Percentiles rank a stretch among this genome's conserved stretches.
phyloP scores from a whole-genome alignment of 805 yeast genomes.

The Nakazawaea molendinolei region DNA sequence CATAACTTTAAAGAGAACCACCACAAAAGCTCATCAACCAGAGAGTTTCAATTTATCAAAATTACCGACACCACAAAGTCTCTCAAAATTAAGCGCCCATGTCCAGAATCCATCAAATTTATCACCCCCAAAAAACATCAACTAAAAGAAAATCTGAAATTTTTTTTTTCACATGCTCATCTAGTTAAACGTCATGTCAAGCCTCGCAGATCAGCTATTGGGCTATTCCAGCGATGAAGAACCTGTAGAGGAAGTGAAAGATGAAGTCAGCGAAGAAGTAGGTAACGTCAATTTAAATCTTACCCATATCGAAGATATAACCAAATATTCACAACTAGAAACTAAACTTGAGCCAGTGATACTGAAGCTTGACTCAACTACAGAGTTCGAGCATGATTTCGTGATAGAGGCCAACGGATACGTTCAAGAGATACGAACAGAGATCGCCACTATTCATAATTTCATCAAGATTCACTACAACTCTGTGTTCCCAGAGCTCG shows the following conservation, averaged over 20 bases:
- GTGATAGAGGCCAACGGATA: conserved; percentile 47
- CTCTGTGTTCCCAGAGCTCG: conserved; percentile 66
- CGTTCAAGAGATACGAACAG: conserved; percentile 47
- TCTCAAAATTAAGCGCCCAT: too few relatives aligned
- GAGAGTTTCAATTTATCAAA: too few relatives aligned
- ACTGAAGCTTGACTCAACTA: conserved; percentile 22
- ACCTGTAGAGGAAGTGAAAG: neutral
- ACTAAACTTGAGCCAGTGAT: conserved; percentile 7
- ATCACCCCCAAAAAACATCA: conserved; percentile 15
- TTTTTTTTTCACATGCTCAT: neutral
- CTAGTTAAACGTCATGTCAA: conserved; percentile 1
- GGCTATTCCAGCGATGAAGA: conserved; percentile 10
- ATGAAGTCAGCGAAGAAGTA: neutral
- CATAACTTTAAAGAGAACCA: too few relatives aligned
- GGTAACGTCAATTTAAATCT: conserved; percentile 3
- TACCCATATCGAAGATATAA: conserved; percentile 9
- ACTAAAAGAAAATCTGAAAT: neutral
- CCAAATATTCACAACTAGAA: conserved; percentile 4
- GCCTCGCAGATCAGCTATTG: conserved; percentile 8
- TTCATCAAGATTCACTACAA: conserved; percentile 48
- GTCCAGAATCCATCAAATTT: too few relatives aligned
- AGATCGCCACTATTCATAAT: conserved; percentile 41
- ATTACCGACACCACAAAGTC: too few relatives aligned
- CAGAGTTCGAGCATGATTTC: conserved; percentile 40
- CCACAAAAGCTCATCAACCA: too few relatives aligned